Percentiles rank a stretch among this genome's conserved stretches.
Evolutionary conservation across 169 alveolate species (phyloP).

Genomic region (Hepatocystis sp.): DNA sequence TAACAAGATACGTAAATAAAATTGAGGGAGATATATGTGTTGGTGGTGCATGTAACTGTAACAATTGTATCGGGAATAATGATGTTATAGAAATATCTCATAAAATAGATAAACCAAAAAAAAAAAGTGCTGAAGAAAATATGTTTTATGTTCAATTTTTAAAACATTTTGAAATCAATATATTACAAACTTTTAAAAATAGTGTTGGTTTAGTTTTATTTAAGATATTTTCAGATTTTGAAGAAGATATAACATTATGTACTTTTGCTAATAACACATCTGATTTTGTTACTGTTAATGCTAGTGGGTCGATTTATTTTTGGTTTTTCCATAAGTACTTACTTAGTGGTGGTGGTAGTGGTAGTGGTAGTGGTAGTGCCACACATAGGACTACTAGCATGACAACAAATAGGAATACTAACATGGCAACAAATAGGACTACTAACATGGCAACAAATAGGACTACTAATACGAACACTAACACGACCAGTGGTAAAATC

Average conservation of each 20-base stretch:
- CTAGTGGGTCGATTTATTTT: slow-evolving; percentile 42
- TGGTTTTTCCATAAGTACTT: slow-evolving; percentile 49
- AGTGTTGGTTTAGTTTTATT: slow-evolving; percentile 47
- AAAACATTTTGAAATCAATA: slow-evolving; percentile 51
- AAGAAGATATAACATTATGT: slow-evolving; percentile 29
- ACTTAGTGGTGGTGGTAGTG: not conserved
- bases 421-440: no score
- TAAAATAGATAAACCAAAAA: slow-evolving; percentile 66
- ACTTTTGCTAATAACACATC: slow-evolving; percentile 39
- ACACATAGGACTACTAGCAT: no score
- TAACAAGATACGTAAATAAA: slow-evolving; percentile 37
- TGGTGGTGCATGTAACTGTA: no score
- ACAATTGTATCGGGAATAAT: no score
- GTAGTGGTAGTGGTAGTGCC: no score
- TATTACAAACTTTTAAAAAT: slow-evolving; percentile 39
- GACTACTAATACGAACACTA: not conserved
- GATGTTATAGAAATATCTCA: slow-evolving; percentile 51
- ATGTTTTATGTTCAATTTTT: slow-evolving; percentile 20
- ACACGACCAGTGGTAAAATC: not conserved
- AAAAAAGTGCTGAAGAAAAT: slow-evolving; percentile 37
- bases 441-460: no score
- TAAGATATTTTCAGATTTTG: slow-evolving; percentile 54
- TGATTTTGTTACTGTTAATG: slow-evolving; percentile 60
- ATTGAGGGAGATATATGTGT: slow-evolving; percentile 17
- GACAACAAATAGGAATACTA: not conserved